Conservation (phyloP, 345 rosid species). For the Adansonia digitata region DNA sequence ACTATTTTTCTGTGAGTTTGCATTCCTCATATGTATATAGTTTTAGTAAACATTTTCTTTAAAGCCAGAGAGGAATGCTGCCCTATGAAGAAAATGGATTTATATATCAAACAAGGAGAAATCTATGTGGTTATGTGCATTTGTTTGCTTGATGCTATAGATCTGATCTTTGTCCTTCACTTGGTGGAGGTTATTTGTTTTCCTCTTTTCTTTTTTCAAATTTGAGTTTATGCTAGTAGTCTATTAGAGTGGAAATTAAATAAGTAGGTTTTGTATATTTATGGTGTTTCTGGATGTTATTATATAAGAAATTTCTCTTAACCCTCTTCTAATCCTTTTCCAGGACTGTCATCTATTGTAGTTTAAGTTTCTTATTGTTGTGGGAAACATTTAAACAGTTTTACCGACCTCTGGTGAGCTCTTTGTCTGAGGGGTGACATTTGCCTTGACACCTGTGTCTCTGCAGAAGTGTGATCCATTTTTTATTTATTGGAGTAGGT, state of each 20-base stretch:
- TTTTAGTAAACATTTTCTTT: neutral
- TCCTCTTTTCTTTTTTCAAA: neutral
- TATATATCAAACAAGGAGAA: neutral
- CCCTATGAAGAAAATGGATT: neutral
- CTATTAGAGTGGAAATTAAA: neutral
- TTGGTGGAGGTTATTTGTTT: neutral
- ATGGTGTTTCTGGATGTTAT: neutral
- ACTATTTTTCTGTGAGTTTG: neutral
- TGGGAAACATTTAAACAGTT: neutral
- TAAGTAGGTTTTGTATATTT: neutral
- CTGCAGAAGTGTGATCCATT: neutral
- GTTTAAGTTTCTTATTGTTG: neutral
- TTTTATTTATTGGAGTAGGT: neutral
- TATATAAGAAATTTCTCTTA: neutral
- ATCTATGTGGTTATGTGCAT: neutral
- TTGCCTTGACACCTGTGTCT: neutral
- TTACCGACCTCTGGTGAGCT: neutral
- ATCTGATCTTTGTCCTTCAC: neutral
- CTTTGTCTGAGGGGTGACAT: neutral
- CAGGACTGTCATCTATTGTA: neutral
- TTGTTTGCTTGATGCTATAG: neutral
- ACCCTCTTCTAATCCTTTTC: neutral
- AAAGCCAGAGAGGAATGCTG: neutral
- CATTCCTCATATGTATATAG: neutral
- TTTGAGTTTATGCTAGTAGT: neutral